phyloP scores from a whole-genome alignment of 345 rosid species.

The Clausena lansium region DNA sequence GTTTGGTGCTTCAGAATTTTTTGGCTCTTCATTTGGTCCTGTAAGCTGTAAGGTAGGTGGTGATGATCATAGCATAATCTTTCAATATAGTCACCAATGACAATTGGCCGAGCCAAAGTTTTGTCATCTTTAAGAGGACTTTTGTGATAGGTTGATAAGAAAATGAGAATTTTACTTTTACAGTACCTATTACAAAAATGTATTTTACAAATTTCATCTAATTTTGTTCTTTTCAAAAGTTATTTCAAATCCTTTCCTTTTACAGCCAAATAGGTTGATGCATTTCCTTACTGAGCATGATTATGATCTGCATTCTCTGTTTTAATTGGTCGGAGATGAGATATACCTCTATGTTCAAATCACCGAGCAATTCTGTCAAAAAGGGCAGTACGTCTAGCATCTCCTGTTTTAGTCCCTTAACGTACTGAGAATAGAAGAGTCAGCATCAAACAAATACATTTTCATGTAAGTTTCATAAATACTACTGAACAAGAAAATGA shows the following conservation, averaged over 20 bases:
- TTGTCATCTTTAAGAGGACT: background rate
- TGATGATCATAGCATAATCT: conserved; percentile 8
- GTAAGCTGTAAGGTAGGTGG: conserved; percentile 41
- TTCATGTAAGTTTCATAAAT: background rate
- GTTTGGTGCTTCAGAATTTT: conserved; percentile 31
- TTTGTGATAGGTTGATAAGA: background rate
- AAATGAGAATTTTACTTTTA: background rate
- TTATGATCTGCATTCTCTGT: background rate
- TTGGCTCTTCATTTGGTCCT: conserved; percentile 39
- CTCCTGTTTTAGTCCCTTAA: conserved; percentile 55
- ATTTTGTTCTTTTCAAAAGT: background rate
- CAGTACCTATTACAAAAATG: background rate
- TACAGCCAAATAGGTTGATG: background rate
- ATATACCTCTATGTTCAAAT: conserved; percentile 51
- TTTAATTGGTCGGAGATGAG: conserved; percentile 15
- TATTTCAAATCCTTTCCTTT: background rate
- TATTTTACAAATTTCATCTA: background rate
- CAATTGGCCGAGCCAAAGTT: background rate
- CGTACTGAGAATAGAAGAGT: conserved; percentile 41
- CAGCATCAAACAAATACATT: conserved; percentile 2
- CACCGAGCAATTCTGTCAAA: conserved; percentile 46
- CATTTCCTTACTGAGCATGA: background rate
- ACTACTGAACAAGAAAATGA: background rate
- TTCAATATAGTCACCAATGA: background rate
- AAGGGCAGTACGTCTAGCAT: conserved; percentile 59